Base-by-base conservation (phyloP, 306 rosid species). In the Malus sieversii region DNA sequence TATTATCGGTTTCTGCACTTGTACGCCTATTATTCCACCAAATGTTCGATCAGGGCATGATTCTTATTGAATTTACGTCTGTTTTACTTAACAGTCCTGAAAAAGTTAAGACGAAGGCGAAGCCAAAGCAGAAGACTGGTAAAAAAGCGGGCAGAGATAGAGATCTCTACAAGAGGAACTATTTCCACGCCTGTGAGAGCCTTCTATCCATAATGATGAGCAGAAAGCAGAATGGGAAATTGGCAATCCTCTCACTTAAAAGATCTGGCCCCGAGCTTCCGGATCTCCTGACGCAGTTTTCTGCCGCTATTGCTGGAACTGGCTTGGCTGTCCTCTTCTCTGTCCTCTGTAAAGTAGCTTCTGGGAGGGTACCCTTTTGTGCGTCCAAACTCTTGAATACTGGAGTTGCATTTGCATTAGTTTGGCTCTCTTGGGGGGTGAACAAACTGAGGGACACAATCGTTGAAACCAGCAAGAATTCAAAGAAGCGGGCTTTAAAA, bases 371-470 rank as follows among this genome's bases (percentile, higher is more conserved):
- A 42, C 82, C 88, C 67, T 63, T 94, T 25, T 84, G 89, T 82
- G 72, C 89, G n/a, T 82, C 90, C 12, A 85, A 75, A 74, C 73
- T 94, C 81, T 76, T 85, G 75, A 82, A 70, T 72, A 80, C 93
- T 0, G 96, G 96, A 23, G 82, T 94, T 27, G 97, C 95, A 8
- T 48, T 90, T 13, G 97, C 93, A 29, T 81, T 94, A 81, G 80
- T 94, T 71, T 91, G 98, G 96, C 90, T 94, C 48, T 90, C 97
- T 48, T 84, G 90, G 84, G 85, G 90, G 32, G 90, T 94, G 78
- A 82, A 85, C 68, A 82, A 82, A 75, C 86, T 91, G 79, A 85
- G 95, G 81, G 75, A 80, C 79, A 85, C 93, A 13, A 62, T 92
- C 53, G 71, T 86, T 19, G 75, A 76, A 65, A 77, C 83, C 75